phyloP scores from a whole-genome alignment of 768 basidiomycete species.

The Mycena chlorophos region DNA sequence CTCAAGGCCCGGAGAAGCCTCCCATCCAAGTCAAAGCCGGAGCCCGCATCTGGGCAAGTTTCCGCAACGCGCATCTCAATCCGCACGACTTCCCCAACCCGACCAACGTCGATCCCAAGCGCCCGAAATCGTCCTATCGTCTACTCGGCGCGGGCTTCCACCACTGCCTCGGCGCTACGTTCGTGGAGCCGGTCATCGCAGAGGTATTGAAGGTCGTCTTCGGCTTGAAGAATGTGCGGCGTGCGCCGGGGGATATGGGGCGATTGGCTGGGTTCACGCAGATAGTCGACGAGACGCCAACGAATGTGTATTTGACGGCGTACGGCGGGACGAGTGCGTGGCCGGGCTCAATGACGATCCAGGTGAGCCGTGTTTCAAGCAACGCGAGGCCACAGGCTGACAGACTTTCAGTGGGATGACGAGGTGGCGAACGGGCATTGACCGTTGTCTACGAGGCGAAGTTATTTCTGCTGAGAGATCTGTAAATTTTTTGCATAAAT shows the following conservation, averaged over 20 bases:
- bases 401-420: neutral
- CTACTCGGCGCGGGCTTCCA: conserved; percentile 43
- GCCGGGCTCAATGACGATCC: conserved; percentile 35
- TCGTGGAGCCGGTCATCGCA: conserved; percentile 38
- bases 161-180: conserved; percentile 38
- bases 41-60: conserved; percentile 34
- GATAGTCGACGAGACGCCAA: conserved; percentile 35
- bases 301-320: conserved; percentile 34
- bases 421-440: too few species aligned
- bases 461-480: too few species aligned
- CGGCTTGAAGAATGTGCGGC: conserved; percentile 44
- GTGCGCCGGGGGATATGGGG: conserved; percentile 47
- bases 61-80: conserved; percentile 38
- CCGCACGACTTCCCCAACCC: conserved; percentile 19
- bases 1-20: conserved; percentile 27
- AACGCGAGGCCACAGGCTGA: neutral
- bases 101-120: conserved; percentile 9
- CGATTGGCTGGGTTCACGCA: conserved; percentile 34
- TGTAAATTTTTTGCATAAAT: too few species aligned
- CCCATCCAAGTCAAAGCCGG: conserved; percentile 31
- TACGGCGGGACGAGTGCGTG: conserved; percentile 37
- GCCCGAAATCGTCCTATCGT: conserved; percentile 16
- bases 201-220: conserved; percentile 50
- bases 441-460: neutral
- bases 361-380: neutral